These are phyloP conservation scores for Hemileccinum impolitum DNA, from an alignment of 768 basidiomycete genomes.

Conservation along the genomic window DNA sequence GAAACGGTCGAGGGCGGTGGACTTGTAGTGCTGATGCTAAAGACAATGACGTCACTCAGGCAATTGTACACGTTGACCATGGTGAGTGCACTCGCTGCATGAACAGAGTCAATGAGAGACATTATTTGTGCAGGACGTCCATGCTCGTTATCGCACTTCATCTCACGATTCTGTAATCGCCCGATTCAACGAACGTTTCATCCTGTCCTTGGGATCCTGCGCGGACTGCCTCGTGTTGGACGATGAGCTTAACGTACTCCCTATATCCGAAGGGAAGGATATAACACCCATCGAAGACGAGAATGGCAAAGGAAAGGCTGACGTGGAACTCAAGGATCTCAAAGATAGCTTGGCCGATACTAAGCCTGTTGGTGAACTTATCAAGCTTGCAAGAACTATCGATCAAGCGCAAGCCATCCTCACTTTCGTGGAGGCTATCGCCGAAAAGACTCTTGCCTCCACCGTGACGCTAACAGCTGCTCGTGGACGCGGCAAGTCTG, in stretches of 20 bases:
- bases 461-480: conserved; percentile 94
- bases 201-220: conserved; percentile 92
- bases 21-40: conserved; percentile 81
- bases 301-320: conserved; percentile 47
- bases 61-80: conserved; percentile 92
- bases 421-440: conserved; percentile 91
- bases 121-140: conserved; percentile 72
- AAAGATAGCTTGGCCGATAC: conserved; percentile 76
- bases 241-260: conserved; percentile 96
- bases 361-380: conserved; percentile 83
- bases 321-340: conserved; percentile 71
- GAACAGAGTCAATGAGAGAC: neutral
- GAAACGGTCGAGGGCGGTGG: conserved; percentile 98
- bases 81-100: conserved; percentile 34
- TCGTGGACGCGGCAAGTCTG: conserved; percentile 95
- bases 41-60: conserved; percentile 90
- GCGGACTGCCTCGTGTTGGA: conserved; percentile 92
- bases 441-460: conserved; percentile 89
- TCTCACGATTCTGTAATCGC: conserved; percentile 87
- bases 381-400: conserved; percentile 86
- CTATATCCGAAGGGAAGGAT: conserved; percentile 93
- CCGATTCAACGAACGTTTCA: conserved; percentile 98
- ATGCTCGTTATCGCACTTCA: conserved; percentile 89
- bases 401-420: conserved; percentile 95
- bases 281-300: conserved; percentile 63